phyloP scores from a whole-genome alignment of 331 rosid species.

The Acacia pycnantha region DNA sequence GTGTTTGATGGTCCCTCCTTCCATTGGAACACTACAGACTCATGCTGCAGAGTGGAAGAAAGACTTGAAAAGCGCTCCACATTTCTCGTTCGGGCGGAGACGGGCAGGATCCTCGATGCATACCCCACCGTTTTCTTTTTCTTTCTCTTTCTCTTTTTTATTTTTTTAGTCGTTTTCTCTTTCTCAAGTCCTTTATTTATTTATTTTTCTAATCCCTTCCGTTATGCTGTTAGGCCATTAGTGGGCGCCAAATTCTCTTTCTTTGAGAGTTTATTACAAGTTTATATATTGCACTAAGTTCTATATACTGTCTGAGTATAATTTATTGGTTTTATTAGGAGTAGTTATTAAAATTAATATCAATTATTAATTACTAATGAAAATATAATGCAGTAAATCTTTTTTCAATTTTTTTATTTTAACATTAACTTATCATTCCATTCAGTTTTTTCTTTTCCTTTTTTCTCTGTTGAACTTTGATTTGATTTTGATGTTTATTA shows the following conservation, averaged over 20 bases:
- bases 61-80: background rate
- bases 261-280: background rate
- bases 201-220: background rate
- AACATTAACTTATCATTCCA: background rate
- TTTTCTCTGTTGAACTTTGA: background rate
- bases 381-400: background rate
- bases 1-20: background rate
- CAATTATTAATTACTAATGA: background rate
- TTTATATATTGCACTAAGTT: too few species aligned
- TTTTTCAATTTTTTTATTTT: background rate
- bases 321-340: too few species aligned
- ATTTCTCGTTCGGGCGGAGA: background rate
- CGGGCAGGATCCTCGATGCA: background rate
- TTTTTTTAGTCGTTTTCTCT: background rate
- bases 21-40: slow-evolving; percentile 1
- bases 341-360: too few species aligned
- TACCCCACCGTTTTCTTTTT: background rate
- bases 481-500: background rate
- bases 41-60: background rate
- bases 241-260: background rate
- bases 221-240: background rate
- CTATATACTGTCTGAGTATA: too few species aligned
- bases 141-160: background rate
- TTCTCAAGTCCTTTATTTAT: background rate
- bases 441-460: background rate